These are phyloP conservation scores for Lactarius deliciosus DNA, from an alignment of 768 basidiomycete species.

Conservation along the genomic window DNA sequence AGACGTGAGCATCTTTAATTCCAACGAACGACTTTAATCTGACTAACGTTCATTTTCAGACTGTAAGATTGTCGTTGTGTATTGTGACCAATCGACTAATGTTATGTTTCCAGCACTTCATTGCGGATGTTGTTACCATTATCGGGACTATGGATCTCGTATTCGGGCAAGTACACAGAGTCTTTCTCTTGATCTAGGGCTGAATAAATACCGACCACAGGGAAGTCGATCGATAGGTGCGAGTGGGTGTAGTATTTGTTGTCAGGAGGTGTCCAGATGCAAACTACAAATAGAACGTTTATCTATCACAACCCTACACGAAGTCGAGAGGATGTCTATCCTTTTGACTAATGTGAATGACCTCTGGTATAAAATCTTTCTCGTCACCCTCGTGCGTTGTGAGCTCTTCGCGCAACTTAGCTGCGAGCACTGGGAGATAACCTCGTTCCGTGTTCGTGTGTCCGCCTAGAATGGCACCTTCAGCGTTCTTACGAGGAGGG, in stretches of 20 bases:
- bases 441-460: slow-evolving; percentile 96
- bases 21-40: slow-evolving; percentile 15
- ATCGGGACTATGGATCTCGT: slow-evolving; percentile 99
- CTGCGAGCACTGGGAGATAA: slow-evolving; percentile 75
- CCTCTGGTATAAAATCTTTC: slow-evolving; percentile 37
- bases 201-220: slow-evolving; percentile 33
- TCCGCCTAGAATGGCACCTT: slow-evolving; percentile 52
- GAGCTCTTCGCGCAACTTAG: slow-evolving; percentile 58
- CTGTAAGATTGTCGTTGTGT: slow-evolving; percentile 36
- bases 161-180: slow-evolving; percentile 69
- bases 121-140: slow-evolving; percentile 93
- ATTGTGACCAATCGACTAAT: slow-evolving; percentile 19
- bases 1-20: slow-evolving; percentile 58
- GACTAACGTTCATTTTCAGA: slow-evolving; percentile 34
- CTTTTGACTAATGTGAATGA: slow-evolving; percentile 67
- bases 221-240: slow-evolving; percentile 48
- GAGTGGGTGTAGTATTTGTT: slow-evolving; percentile 33
- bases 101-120: slow-evolving; percentile 61
- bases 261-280: slow-evolving; percentile 7
- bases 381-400: slow-evolving; percentile 40
- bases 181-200: background rate
- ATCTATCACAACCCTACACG: slow-evolving; percentile 41
- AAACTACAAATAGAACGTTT: slow-evolving; percentile 11
- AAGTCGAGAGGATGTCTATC: slow-evolving; percentile 77
- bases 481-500: slow-evolving; percentile 1